phyloP scores from a whole-genome alignment of 2,329 filamentous ascomycete genomes.

The Penicillium sp. region DNA sequence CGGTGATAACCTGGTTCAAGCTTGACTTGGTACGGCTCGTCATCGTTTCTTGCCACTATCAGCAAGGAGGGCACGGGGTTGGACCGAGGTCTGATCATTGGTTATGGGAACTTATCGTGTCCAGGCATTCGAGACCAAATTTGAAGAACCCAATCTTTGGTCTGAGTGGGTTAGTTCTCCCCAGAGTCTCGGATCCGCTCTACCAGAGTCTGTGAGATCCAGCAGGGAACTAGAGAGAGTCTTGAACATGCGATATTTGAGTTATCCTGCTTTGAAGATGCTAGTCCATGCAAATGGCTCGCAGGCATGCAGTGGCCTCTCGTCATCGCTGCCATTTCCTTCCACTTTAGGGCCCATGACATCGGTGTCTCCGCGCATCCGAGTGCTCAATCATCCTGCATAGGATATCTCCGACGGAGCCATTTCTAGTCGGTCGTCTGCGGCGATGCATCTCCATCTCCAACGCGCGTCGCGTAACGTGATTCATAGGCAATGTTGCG shows the following conservation, averaged over 20 bases:
- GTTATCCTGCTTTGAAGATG: not conserved
- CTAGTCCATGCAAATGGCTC: not conserved
- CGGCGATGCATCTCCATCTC: not conserved
- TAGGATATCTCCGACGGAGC: not conserved
- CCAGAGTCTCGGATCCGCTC: not conserved
- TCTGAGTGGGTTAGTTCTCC: not conserved
- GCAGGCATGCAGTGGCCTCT: not conserved
- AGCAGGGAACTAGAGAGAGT: not conserved
- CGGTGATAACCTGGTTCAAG: not conserved
- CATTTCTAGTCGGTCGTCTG: not conserved
- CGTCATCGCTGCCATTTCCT: not conserved
- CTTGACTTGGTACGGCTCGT: not conserved
- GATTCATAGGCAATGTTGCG: not conserved
- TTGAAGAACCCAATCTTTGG: not conserved
- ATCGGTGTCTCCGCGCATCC: not conserved
- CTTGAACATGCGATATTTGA: not conserved
- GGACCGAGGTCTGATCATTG: too few species aligned
- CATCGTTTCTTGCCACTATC: too few species aligned
- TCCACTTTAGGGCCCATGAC: not conserved
- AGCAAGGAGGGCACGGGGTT: too few species aligned
- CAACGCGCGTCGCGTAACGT: not conserved
- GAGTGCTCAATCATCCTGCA: not conserved
- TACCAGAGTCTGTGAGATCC: not conserved
- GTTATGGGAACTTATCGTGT: too few species aligned
- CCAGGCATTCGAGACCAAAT: not conserved